phyloP scores from a whole-genome alignment of 2,329 filamentous ascomycete genomes.

The Scorias spongiosa region DNA sequence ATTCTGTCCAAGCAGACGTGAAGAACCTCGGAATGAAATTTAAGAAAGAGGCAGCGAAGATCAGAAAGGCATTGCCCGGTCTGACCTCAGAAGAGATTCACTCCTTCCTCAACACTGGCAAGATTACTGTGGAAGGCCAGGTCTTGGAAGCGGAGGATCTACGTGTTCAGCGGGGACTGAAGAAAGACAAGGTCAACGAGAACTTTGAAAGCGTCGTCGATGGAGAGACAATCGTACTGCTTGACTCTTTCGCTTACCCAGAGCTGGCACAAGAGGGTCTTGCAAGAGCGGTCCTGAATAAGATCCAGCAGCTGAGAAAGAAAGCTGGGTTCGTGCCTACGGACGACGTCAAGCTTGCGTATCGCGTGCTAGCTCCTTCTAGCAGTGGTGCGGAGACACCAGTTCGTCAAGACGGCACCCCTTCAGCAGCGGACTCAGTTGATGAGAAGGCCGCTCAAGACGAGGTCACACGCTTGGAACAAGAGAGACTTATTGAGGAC shows the following conservation, averaged over 20 bases:
- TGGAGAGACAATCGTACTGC: constrained; percentile 75
- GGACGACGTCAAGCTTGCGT: constrained; percentile 93
- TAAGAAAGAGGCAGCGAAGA: constrained; percentile 82
- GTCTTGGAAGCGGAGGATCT: constrained; percentile 69
- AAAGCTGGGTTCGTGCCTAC: constrained; percentile 81
- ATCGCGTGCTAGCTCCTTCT: constrained; percentile 48
- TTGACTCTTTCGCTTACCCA: constrained; percentile 70
- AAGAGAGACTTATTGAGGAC: constrained; percentile 18
- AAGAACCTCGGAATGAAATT: constrained; percentile 91
- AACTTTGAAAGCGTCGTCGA: constrained; percentile 78
- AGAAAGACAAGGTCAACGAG: constrained; percentile 54
- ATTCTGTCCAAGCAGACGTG: constrained; percentile 83
- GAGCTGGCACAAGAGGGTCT: constrained; percentile 80
- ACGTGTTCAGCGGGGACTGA: constrained; percentile 63
- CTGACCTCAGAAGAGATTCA: constrained; percentile 71
- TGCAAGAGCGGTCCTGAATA: constrained; percentile 81
- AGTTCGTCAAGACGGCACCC: constrained; percentile 32
- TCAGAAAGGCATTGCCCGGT: constrained; percentile 75
- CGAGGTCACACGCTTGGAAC: constrained; percentile 16
- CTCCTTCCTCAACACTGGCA: constrained; percentile 55
- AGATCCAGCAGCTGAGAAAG: constrained; percentile 84
- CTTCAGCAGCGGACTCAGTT: constrained; percentile 4
- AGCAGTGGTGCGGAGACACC: constrained; percentile 1
- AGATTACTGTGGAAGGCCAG: constrained; percentile 75
- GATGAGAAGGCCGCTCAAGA: constrained; percentile 11